These are phyloP conservation scores for Selenicereus undatus DNA, from an alignment of 148 eudicot species.

Conservation along the genomic window DNA sequence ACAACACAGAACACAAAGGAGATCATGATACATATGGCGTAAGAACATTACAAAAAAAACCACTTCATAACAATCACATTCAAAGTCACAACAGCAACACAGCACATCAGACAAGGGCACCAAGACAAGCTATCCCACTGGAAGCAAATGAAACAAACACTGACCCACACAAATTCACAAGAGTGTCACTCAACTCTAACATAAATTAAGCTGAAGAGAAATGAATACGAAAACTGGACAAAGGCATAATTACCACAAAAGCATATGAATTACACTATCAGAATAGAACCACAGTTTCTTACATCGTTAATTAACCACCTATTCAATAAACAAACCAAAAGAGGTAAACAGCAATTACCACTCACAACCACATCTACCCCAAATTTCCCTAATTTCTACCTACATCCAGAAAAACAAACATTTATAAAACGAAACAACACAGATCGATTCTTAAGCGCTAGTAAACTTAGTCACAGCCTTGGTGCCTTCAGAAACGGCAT, in stretches of 20 bases:
- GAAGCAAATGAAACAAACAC: too few species aligned
- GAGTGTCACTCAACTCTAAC: not conserved
- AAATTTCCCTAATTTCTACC: not conserved
- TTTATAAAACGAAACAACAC: not conserved
- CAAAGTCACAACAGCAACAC: too few species aligned
- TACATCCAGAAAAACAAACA: not conserved
- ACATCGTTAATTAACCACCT: not conserved
- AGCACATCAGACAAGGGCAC: too few species aligned
- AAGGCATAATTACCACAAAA: not conserved
- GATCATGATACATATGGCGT: too few species aligned
- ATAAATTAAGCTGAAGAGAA: not conserved
- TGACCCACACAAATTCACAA: too few species aligned
- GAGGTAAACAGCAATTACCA: not conserved
- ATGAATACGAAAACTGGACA: not conserved
- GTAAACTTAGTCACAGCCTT: constrained; percentile 53
- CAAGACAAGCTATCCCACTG: too few species aligned
- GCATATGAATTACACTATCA: not conserved
- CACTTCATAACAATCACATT: too few species aligned
- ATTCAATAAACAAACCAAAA: not conserved
- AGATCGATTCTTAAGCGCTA: constrained; percentile 24
- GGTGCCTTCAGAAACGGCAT: constrained; percentile 51
- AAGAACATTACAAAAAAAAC: too few species aligned
- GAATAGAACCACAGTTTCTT: not conserved
- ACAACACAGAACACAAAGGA: too few species aligned
- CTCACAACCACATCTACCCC: too few species aligned